Base-by-base conservation (phyloP, 306 rosid genomes). In the Sechiopsis laciniata region DNA sequence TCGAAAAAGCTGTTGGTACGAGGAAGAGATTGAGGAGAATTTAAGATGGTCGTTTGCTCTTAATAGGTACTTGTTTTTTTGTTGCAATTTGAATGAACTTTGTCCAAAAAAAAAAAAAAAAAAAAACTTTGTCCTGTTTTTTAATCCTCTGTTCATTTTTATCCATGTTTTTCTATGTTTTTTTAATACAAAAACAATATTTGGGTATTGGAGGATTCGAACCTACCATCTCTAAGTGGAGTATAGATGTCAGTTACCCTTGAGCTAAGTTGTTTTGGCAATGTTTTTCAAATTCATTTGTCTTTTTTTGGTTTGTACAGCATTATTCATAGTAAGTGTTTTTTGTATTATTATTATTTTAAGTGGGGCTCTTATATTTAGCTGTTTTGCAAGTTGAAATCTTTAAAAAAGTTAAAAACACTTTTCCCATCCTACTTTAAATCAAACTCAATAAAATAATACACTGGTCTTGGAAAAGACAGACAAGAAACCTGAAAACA, bases 31-130 rank as follows among this genome's bases (percentile, higher is more conserved):
- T 70, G 98, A 93, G 80, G 98, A 93, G 71, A 87, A 93, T 68
- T 67, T 93, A 35, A 87, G 98, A 86, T 93, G 98, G 98, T 90
- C 96, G 37, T 93, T 93, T 83, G 96, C 98, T 77, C 97, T 93
- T 54, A 93, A 93, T 62, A 87, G 98, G 98, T 93, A 77, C 17
- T 1, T 40, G 46, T 40, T 26, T 26, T 40, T 40, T 40, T 40
- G 46, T 40, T 40, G 46, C 46, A 40, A 5, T 40, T 40, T 40
- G 6, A 40, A 40, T 40, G 0, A 40, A 40, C 46, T 40, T 40
- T 40, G 9, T 40, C 46, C 46, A 6, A 8, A 40, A 37, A 4
- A 37, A 37, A 37, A 37, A 37, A 37, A 37, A 37, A 40, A 40
- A 40, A 26, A 26, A 26, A 26, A 26, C 29, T 26, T 26, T 68